Evolutionary conservation across 2,329 filamentous ascomycete genomes (phyloP).

Genomic region (Neonectria faginata): DNA sequence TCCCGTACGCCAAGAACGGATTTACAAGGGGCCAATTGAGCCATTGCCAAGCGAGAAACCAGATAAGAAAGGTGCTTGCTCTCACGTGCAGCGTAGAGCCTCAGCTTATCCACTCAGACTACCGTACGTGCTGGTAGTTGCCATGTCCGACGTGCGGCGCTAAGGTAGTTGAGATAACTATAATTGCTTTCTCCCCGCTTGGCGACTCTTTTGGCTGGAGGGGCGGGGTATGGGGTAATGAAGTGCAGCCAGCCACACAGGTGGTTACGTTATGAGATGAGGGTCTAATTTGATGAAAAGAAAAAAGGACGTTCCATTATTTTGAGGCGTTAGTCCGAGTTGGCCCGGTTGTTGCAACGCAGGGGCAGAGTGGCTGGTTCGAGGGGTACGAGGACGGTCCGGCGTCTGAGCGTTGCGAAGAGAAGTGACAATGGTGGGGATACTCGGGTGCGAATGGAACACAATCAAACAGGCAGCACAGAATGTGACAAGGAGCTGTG

Average conservation of each 20-base stretch:
- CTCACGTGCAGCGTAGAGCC: no score
- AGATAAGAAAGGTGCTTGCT: no score
- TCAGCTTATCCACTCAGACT: no score
- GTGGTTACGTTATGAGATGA: constrained; percentile 9
- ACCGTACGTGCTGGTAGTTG: no score
- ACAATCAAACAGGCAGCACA: background rate
- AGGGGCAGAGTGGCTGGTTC: background rate
- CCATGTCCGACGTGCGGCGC: background rate
- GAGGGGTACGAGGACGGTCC: background rate
- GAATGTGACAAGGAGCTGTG: background rate
- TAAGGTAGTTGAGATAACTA: background rate
- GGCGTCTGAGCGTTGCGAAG: background rate
- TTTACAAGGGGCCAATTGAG: no score
- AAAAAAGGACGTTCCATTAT: no score
- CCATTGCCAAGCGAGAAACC: no score
- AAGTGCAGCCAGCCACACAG: constrained; percentile 13
- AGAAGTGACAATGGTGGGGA: background rate
- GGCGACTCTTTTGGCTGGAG: background rate
- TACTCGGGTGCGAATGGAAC: no score
- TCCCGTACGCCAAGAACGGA: no score
- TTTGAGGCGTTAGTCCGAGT: background rate
- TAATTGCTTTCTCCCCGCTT: background rate
- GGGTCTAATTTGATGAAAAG: no score
- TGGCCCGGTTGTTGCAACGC: background rate
- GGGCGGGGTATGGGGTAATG: constrained; percentile 35